Evolutionary conservation across 2,329 filamentous ascomycete species (phyloP), one percentile per base, ranked within the genome.

Genomic region (Hymenoscyphus fructigenus): DNA sequence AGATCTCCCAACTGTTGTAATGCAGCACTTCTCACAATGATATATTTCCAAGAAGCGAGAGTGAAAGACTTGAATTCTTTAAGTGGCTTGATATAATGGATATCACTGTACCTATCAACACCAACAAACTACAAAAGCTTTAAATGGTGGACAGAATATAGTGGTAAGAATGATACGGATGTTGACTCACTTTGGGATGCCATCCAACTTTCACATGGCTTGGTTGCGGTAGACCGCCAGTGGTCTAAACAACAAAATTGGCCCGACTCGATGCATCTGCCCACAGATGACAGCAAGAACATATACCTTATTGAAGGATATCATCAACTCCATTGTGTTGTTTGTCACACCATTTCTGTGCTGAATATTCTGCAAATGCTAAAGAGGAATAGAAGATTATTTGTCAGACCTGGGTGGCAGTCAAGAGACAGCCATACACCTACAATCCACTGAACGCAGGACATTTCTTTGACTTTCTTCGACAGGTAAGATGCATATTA

Each of bases 321-420:
- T 29, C 55, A 57, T 32, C 55, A 57, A 32, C 28, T 57, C 9
- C 55, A 57, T 57, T 57, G 28, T 32, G 20, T 57, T 10, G 55
- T 57, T 3, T 26, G 55, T 57, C 9, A 53, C 9, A 9, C n/a
- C 9, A 20, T 53, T 17, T 28, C 47, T 20, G 14, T 9, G 7
- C n/a, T n/a, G 9, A 53, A 28, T 9, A 5, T 20, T 20, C 23
- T 28, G n/a, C n/a, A 10, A 28, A 53, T 20, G 12, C 47, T 53
- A 53, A 53, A 9, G 47, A 20, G 7, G 9, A n/a, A 20, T 17
- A 53, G 47, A 53, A 53, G 23, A 53, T 53, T 28, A 53, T 53
- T 53, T 15, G 47, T 5, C 47, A 53, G 47, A 53, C 47, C 23
- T 53, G 47, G 47, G 47, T 6, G 47, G 47, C 47, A 53, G 47